Evolutionary conservation across 768 basidiomycete species (phyloP).

Genomic region (Sarcodon aspratus): DNA sequence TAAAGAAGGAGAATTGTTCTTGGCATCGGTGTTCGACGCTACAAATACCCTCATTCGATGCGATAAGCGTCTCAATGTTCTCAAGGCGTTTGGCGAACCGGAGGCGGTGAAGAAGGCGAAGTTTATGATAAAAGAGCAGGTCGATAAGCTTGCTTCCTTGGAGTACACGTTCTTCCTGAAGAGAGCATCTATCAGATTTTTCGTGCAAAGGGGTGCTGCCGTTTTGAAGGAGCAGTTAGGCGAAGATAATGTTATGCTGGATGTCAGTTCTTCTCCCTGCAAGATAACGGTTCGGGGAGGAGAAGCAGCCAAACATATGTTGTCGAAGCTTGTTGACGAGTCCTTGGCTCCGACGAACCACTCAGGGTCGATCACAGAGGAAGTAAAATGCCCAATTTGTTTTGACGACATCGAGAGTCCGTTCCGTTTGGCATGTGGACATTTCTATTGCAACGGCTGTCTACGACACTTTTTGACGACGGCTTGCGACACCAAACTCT

Average conservation of each 20-base stretch:
- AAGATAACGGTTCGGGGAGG: slow-evolving; percentile 31
- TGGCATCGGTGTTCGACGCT: slow-evolving; percentile 20
- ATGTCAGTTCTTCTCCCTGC: slow-evolving; percentile 21
- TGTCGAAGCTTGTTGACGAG: not conserved
- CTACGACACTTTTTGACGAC: slow-evolving; percentile 30
- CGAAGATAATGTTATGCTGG: slow-evolving; percentile 29
- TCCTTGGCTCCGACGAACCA: not conserved
- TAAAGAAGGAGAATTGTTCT: slow-evolving; percentile 30
- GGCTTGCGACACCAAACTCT: slow-evolving; percentile 16
- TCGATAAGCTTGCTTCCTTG: slow-evolving; percentile 32
- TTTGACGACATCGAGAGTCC: slow-evolving; percentile 13
- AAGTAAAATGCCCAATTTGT: slow-evolving; percentile 16
- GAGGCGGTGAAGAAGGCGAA: slow-evolving; percentile 29
- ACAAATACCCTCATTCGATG: slow-evolving; percentile 31
- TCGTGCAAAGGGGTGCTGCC: slow-evolving; percentile 30
- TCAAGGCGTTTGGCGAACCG: slow-evolving; percentile 36
- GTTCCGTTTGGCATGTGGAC: slow-evolving; percentile 27
- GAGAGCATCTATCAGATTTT: slow-evolving; percentile 31
- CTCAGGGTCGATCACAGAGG: not conserved
- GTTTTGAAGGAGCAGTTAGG: slow-evolving; percentile 26
- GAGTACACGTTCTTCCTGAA: slow-evolving; percentile 30
- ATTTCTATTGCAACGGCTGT: slow-evolving; percentile 40
- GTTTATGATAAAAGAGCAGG: slow-evolving; percentile 32
- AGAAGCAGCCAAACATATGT: slow-evolving; percentile 7
- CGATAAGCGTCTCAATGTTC: slow-evolving; percentile 31